Percentiles rank a stretch among this genome's conserved stretches.
Conservation (phyloP, 768 basidiomycete species). For the Tricholoma hemisulphureum region DNA sequence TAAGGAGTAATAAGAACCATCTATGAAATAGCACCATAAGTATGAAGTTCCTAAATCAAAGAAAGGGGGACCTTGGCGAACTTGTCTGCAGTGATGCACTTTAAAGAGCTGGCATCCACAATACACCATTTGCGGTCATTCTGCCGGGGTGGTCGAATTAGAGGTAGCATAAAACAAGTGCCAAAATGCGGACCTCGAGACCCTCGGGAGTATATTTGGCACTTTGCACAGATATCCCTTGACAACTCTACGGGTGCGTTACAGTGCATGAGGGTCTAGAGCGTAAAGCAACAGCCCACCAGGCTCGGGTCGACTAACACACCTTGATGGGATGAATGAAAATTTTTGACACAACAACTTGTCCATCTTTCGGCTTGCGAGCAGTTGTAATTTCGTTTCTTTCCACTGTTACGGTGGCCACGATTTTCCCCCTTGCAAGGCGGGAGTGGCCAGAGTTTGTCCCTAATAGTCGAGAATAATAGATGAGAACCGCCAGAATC, state of each 20-base stretch:
- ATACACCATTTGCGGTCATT: conserved; percentile 70
- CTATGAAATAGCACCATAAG: conserved; percentile 29
- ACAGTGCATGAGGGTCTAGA: too few species aligned
- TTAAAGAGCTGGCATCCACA: conserved; percentile 50
- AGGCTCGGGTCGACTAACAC: too few species aligned
- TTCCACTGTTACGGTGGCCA: too few species aligned
- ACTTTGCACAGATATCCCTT: conserved; percentile 56
- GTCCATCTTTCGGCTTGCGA: conserved; percentile 13
- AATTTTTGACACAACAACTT: conserved; percentile 50
- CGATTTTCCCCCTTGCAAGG: too few species aligned
- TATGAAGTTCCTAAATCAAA: background rate
- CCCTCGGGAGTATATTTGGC: conserved; percentile 58
- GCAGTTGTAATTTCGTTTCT: too few species aligned
- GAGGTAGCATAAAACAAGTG: background rate
- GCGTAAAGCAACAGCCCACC: too few species aligned
- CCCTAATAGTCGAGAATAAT: too few species aligned
- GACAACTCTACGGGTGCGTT: conserved; percentile 71
- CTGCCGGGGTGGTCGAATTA: conserved; percentile 34
- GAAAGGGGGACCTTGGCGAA: conserved; percentile 47
- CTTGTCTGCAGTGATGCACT: conserved; percentile 67
- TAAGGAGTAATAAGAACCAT: conserved; percentile 63
- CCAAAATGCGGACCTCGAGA: conserved; percentile 48
- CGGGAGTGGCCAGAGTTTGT: too few species aligned
- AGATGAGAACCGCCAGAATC: too few species aligned
- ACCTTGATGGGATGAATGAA: conserved; percentile 69